phyloP scores from a whole-genome alignment of 73 alveolate species.

The Symbiodinium pilosum region DNA sequence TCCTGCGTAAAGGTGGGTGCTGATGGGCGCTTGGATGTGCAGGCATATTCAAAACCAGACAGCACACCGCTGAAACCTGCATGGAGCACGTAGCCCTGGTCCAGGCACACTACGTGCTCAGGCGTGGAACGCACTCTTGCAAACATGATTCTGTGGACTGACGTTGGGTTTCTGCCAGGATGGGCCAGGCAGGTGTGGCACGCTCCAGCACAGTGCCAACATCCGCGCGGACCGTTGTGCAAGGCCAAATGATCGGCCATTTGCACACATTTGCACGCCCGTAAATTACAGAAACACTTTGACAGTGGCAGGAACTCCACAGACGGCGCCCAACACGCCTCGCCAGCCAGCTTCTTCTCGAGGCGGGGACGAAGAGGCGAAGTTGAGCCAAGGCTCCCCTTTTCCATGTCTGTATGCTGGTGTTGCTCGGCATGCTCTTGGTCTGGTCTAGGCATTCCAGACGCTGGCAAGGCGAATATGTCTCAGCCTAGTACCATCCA shows the following conservation, averaged over 20 bases:
- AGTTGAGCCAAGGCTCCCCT: neutral
- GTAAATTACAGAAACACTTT: neutral
- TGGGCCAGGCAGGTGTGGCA: neutral
- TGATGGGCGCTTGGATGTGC: neutral
- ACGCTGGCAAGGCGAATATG: neutral
- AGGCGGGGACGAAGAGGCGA: neutral
- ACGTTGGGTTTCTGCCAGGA: neutral
- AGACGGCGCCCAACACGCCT: neutral
- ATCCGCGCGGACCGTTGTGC: neutral
- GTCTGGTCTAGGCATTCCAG: neutral
- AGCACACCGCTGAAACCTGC: too few species aligned
- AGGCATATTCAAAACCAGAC: neutral
- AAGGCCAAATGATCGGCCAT: neutral
- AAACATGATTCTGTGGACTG: too few species aligned
- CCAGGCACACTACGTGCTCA: slow-evolving; percentile 2
- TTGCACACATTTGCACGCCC: too few species aligned
- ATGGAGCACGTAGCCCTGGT: too few species aligned
- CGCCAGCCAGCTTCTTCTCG: neutral
- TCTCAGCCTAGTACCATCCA: too few species aligned
- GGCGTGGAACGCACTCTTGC: neutral
- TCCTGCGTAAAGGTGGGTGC: neutral
- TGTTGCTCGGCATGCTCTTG: neutral
- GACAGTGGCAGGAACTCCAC: neutral
- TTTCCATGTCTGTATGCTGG: neutral
- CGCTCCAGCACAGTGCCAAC: slow-evolving; percentile 15